Conservation (phyloP, 1,139 yeast species). For the Saccharomyces hybrid region DNA sequence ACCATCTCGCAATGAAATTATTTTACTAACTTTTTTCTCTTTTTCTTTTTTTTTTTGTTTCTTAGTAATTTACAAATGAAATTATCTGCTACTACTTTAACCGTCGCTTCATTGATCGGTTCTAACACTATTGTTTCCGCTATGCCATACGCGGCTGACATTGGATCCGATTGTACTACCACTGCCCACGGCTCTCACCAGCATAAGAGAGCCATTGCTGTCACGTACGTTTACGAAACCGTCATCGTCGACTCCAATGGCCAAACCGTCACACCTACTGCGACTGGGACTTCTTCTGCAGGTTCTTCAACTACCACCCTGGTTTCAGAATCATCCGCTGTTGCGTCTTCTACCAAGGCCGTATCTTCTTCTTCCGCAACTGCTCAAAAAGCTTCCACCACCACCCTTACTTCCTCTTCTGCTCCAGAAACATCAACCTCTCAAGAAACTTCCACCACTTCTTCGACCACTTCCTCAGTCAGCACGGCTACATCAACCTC, state of each 20-base stretch:
- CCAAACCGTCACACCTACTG: conserved; percentile 29
- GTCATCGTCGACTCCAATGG: conserved; percentile 67
- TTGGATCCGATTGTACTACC: conserved; percentile 4
- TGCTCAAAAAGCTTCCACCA: conserved; percentile 30
- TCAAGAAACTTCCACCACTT: conserved; percentile 22
- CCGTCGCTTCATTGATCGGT: conserved; percentile 5
- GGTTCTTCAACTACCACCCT: conserved; percentile 14
- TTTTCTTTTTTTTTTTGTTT: too few relatives aligned
- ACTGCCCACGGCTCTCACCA: conserved; percentile 39
- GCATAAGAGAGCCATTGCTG: conserved; percentile 68
- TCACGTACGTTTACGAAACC: conserved; percentile 73
- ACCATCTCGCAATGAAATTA: background rate
- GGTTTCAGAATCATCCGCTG: conserved; percentile 21
- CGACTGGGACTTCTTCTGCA: conserved; percentile 11
- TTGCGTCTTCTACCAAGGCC: conserved; percentile 14
- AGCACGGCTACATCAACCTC: too few relatives aligned
- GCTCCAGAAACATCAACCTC: conserved; percentile 22
- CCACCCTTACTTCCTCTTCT: conserved; percentile 8
- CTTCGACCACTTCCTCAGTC: conserved; percentile 23
- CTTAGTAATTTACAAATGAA: conserved; percentile 27
- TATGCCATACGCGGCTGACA: conserved; percentile 25
- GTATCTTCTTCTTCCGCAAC: conserved; percentile 10
- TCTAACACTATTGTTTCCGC: conserved; percentile 17
- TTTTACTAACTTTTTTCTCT: background rate
- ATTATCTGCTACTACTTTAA: conserved; percentile 30